Conservation (phyloP, 176 grass and related monocot species). For the Oryza australiensis region DNA sequence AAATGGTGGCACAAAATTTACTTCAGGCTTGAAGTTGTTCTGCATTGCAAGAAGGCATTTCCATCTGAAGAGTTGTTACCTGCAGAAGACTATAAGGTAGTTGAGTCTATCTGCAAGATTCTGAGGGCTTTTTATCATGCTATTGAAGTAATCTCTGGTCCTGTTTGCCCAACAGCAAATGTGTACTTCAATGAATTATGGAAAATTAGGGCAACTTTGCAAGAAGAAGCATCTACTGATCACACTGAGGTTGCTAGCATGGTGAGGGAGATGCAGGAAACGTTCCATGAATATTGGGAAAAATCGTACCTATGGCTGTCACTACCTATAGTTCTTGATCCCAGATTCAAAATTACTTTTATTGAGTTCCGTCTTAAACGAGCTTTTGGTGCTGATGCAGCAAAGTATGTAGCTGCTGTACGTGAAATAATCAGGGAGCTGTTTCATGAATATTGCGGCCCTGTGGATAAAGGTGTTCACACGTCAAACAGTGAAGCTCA, state of each 20-base stretch:
- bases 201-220: constrained; percentile 45
- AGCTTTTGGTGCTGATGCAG: constrained; percentile 38
- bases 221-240: constrained; percentile 51
- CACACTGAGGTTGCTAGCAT: constrained; percentile 45
- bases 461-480: constrained; percentile 17
- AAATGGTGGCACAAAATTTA: constrained; percentile 62
- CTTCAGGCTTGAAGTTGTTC: constrained; percentile 44
- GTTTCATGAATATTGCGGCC: constrained; percentile 45
- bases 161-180: constrained; percentile 41
- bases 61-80: constrained; percentile 41
- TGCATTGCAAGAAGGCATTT: constrained; percentile 48
- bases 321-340: constrained; percentile 55
- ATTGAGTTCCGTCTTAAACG: constrained; percentile 49
- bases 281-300: constrained; percentile 50
- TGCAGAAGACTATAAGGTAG: constrained; percentile 34
- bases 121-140: constrained; percentile 49
- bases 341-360: constrained; percentile 54
- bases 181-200: constrained; percentile 56
- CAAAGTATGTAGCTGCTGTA: constrained; percentile 38
- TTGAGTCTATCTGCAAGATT: constrained; percentile 44
- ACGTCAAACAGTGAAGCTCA: constrained; percentile 28
- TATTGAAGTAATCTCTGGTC: constrained; percentile 44
- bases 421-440: constrained; percentile 33
- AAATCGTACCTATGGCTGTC: constrained; percentile 41
- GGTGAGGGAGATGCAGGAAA: constrained; percentile 48